These are phyloP conservation scores for Iris macrosiphon DNA, from an alignment of 106 monocot genomes.

Conservation along the genomic window DNA sequence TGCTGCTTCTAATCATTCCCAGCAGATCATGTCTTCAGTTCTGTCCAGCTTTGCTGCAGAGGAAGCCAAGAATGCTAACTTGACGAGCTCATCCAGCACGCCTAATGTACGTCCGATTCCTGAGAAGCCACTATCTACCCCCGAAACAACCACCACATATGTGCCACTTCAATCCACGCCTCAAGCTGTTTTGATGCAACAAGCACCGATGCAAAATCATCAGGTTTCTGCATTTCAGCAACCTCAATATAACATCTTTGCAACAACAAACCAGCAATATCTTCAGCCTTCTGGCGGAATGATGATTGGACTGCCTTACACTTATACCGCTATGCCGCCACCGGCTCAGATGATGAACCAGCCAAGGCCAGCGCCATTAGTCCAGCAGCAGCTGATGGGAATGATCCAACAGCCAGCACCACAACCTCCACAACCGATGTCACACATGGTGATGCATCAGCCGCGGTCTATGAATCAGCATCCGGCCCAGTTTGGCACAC, in stretches of 20 bases:
- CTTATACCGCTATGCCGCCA: slow-evolving; percentile 27
- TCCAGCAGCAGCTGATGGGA: slow-evolving; percentile 16
- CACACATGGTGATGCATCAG: slow-evolving; percentile 34
- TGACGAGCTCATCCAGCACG: background rate
- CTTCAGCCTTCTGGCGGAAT: slow-evolving; percentile 40
- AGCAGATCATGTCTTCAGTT: slow-evolving; percentile 87
- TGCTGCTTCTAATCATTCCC: slow-evolving; percentile 77
- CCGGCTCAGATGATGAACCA: slow-evolving; percentile 34
- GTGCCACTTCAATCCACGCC: slow-evolving; percentile 27
- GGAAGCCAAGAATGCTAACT: slow-evolving; percentile 46
- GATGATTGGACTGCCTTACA: slow-evolving; percentile 68
- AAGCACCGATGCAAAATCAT: slow-evolving; percentile 29
- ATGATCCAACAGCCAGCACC: background rate
- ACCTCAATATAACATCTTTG: slow-evolving; percentile 42
- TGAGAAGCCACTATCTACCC: slow-evolving; percentile 19
- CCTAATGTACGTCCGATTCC: slow-evolving; percentile 13
- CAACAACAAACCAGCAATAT: slow-evolving; percentile 38
- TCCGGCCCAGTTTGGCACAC: slow-evolving; percentile 13
- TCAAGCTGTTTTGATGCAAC: slow-evolving; percentile 33
- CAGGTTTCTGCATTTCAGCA: slow-evolving; percentile 24
- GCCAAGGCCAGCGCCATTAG: slow-evolving; percentile 24
- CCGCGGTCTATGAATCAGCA: slow-evolving; percentile 40
- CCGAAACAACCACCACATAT: slow-evolving; percentile 13
- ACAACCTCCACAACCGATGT: too few species aligned
- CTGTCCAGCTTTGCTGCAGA: slow-evolving; percentile 78